phyloP scores from a whole-genome alignment of 2,329 filamentous ascomycete species.

The Trichoderma arundinaceum region DNA sequence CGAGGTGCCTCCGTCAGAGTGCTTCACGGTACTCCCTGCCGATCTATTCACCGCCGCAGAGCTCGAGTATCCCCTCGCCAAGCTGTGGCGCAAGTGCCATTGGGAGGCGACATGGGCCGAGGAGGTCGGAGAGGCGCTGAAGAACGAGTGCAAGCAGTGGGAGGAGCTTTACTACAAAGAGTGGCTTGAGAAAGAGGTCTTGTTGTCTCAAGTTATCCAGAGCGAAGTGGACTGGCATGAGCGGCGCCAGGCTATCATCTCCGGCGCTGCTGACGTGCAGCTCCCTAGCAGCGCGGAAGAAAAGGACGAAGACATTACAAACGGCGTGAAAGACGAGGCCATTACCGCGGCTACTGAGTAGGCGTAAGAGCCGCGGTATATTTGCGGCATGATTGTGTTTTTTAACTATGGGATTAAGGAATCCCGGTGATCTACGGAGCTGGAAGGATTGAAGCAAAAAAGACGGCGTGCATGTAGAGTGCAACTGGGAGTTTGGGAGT shows the following conservation, averaged over 20 bases:
- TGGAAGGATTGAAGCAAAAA: constrained; percentile 6
- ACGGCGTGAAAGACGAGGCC: constrained; percentile 35
- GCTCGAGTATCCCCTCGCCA: constrained; percentile 62
- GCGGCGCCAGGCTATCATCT: constrained; percentile 61
- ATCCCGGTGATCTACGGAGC: not conserved
- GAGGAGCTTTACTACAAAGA: constrained; percentile 72
- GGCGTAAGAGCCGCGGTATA: not conserved
- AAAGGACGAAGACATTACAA: constrained; percentile 37
- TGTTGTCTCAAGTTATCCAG: constrained; percentile 74
- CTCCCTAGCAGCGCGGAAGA: constrained; percentile 45
- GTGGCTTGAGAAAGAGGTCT: constrained; percentile 79
- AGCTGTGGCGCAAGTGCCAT: constrained; percentile 71
- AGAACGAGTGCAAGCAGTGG: constrained; percentile 67
- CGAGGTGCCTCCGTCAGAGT: constrained; percentile 64
- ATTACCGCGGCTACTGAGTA: not conserved
- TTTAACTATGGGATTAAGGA: not conserved
- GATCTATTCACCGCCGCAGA: constrained; percentile 71
- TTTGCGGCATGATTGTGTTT: not conserved
- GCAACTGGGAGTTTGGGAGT: constrained; percentile 22
- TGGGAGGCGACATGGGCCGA: constrained; percentile 76
- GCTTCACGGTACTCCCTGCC: constrained; percentile 59
- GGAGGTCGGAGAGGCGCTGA: constrained; percentile 67
- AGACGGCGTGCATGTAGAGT: constrained; percentile 1
- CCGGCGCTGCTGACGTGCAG: constrained; percentile 53
- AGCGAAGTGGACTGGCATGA: constrained; percentile 70